Conservation (phyloP, 805 yeast species). For the Kuraishia piskuri region DNA sequence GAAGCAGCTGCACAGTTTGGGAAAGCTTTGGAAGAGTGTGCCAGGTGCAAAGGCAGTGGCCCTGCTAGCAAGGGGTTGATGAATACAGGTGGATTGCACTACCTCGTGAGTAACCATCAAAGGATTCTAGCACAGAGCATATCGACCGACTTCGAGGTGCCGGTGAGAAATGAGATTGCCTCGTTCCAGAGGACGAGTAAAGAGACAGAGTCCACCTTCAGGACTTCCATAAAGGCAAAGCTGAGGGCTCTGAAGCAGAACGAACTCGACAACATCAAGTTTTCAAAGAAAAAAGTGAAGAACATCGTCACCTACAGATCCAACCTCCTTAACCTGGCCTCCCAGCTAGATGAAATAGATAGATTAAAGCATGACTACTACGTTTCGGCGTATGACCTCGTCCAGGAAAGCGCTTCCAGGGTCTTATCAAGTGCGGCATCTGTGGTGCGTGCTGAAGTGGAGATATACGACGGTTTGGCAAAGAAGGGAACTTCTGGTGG, state of each 20-base stretch:
- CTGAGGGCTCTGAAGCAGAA: conserved; percentile 44
- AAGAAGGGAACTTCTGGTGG: conserved; percentile 84
- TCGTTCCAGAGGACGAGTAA: conserved; percentile 34
- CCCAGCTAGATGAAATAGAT: conserved; percentile 74
- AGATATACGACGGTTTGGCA: conserved; percentile 73
- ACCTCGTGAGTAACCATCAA: conserved; percentile 69
- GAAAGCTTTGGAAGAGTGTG: conserved; percentile 53
- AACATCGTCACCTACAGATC: conserved; percentile 61
- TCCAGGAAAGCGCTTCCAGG: conserved; percentile 51
- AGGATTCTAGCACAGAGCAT: conserved; percentile 56
- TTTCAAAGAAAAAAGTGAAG: conserved; percentile 52
- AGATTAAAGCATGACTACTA: conserved; percentile 67
- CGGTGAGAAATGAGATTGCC: conserved; percentile 36
- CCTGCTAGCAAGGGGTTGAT: conserved; percentile 53
- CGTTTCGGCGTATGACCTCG: conserved; percentile 50
- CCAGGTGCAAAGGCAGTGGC: conserved; percentile 56
- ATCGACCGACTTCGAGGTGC: conserved; percentile 43
- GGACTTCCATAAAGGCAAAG: conserved; percentile 40
- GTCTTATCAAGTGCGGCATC: conserved; percentile 51
- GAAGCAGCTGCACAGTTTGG: conserved; percentile 67
- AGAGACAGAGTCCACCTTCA: conserved; percentile 44
- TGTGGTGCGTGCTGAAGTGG: conserved; percentile 70
- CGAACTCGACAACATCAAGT: conserved; percentile 51
- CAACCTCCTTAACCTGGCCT: conserved; percentile 58
- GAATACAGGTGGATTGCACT: conserved; percentile 71